Conservation (phyloP, 2,329 filamentous ascomycete genomes). For the Colletotrichum sp. region DNA sequence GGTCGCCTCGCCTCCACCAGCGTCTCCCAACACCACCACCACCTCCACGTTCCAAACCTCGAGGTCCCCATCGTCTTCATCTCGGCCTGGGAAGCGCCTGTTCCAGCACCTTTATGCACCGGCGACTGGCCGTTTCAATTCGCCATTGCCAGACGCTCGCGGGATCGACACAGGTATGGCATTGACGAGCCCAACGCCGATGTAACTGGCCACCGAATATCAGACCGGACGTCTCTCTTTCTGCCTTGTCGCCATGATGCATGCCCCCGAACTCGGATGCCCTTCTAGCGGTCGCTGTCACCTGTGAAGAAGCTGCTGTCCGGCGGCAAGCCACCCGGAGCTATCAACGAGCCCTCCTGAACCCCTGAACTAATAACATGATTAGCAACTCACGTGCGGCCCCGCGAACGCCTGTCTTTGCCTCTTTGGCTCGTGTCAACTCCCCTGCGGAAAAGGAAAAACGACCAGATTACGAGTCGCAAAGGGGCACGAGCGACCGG, state of each 20-base stretch:
- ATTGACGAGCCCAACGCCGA: conserved; percentile 5
- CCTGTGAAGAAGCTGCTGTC: background rate
- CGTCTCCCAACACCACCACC: background rate
- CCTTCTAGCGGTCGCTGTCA: background rate
- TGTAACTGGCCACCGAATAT: background rate
- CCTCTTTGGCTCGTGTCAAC: background rate
- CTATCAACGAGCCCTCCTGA: background rate
- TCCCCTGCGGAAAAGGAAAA: background rate
- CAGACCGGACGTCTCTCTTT: background rate
- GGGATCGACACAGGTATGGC: conserved; percentile 14
- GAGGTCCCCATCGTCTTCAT: background rate
- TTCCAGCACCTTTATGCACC: conserved; percentile 13
- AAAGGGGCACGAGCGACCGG: conserved; percentile 6
- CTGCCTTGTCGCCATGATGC: background rate
- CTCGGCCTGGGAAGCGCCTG: conserved; percentile 8
- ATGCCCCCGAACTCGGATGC: background rate
- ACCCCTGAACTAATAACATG: conserved; percentile 8
- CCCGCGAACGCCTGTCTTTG: background rate
- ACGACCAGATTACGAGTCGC: conserved; percentile 1
- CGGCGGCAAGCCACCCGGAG: background rate
- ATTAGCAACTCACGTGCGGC: background rate
- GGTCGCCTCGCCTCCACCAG: background rate
- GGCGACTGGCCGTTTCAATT: background rate
- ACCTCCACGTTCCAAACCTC: background rate
- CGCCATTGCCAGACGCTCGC: background rate